Percentiles rank a stretch among this genome's conserved stretches.
Conservation (phyloP, 2,329 filamentous ascomycete genomes). For the Endoconidiophora laricicola region DNA sequence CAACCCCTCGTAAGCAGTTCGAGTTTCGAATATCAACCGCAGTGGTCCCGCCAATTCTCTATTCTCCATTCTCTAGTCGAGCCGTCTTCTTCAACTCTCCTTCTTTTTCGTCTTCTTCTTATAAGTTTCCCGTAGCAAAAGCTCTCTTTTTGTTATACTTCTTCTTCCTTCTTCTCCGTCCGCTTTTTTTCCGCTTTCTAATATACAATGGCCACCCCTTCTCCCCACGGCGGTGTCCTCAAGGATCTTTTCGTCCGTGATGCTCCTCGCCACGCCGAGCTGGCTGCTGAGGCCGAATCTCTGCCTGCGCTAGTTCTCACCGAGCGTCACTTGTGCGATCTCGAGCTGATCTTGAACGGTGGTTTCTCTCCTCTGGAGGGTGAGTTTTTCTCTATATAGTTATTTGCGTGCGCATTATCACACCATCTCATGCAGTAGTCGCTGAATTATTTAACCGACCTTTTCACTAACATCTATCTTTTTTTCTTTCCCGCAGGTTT, state of each 20-base stretch:
- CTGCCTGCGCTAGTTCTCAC: constrained; percentile 71
- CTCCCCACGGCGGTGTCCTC: constrained; percentile 75
- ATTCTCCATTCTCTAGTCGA: neutral
- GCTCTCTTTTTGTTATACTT: neutral
- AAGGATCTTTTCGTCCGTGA: constrained; percentile 97
- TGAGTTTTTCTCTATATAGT: constrained; percentile 27
- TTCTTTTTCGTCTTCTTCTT: constrained; percentile 9
- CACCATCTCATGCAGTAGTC: too few species aligned
- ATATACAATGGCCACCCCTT: constrained; percentile 43
- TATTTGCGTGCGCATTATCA: neutral
- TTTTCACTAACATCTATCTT: constrained; percentile 11
- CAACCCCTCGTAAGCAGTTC: constrained; percentile 1
- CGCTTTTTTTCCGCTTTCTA: neutral
- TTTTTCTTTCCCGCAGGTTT: constrained; percentile 47
- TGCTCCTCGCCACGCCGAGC: constrained; percentile 62
- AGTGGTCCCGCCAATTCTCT: neutral
- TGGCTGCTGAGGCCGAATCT: constrained; percentile 67
- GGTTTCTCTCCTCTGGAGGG: constrained; percentile 97
- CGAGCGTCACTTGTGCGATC: constrained; percentile 92
- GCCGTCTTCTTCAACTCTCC: constrained; percentile 12
- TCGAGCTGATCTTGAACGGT: constrained; percentile 92
- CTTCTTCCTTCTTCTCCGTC: neutral
- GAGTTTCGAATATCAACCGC: constrained; percentile 5
- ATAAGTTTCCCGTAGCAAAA: neutral
- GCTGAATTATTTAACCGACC: too few species aligned